Evolutionary conservation across 2,329 filamentous ascomycete genomes (phyloP), one percentile per base, ranked within the genome.

Genomic region (Fusarium stilboides): DNA sequence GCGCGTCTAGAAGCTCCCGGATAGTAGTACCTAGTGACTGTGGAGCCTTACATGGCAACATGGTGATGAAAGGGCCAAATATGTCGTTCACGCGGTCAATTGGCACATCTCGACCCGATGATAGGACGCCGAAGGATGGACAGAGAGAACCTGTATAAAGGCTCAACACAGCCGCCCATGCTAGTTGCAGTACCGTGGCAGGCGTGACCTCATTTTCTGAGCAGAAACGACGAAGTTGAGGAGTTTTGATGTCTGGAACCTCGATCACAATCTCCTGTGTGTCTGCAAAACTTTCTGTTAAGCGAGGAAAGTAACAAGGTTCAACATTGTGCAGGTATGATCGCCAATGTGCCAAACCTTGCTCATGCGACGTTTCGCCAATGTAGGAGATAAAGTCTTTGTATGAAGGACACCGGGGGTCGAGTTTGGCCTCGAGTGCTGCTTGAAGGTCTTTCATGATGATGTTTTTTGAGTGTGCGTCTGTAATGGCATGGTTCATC

Each of bases 301-400:
- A n/a, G 14, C 42, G 22, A 5, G 42, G 42, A 24, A 44, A 44
- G 19, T 8, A 24, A 17, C 42, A 44, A 26, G 42, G 42, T 20
- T 44, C 42, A 44, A 44, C 42, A 3, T 44, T 44, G 12, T 28
- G 20, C 13, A 44, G 22, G 22, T 44, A 44, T 13, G 42, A 26
- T 26, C 42, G 22, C 42, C 42, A 44, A 17, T 44, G 14, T 28
- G 42, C 42, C 13, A 44, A 8, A 13, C 42, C 42, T 26, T 44
- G 22, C 22, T 44, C 20, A 28, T 44, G 42, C 17, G 42, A 44
- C 8, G 42, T 14, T 26, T 17, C 13, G 22, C 42, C 42, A 17
- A 44, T 44, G 22, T 44, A 44, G 5, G 42, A 28, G 22, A 44
- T 44, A 17, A 44, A 44, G 42, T 44, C 22, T 44, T 44, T 44